Evolutionary conservation across 148 eudicot genomes (phyloP).

Genomic region (Hydrangea macrophylla): DNA sequence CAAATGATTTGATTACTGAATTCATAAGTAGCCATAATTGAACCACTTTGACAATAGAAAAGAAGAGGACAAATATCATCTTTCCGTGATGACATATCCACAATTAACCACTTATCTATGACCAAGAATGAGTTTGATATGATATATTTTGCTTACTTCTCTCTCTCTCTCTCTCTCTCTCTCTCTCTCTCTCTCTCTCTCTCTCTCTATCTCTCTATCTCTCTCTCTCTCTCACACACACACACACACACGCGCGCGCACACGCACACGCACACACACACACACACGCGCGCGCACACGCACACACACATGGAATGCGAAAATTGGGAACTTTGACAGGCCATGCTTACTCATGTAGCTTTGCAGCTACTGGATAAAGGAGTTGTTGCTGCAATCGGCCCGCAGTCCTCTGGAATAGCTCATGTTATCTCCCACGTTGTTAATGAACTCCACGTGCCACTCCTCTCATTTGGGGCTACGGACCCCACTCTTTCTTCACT

Average conservation of each 20-base stretch:
- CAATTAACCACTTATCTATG: neutral
- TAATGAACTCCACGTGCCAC: conserved; percentile 63
- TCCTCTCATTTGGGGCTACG: conserved; percentile 60
- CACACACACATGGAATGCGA: too few relatives aligned
- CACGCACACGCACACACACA: too few relatives aligned
- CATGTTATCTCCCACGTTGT: conserved; percentile 60
- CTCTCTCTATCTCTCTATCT: too few relatives aligned
- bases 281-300: too few relatives aligned
- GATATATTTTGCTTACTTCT: neutral
- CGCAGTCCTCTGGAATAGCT: conserved; percentile 73
- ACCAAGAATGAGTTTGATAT: neutral
- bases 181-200: too few relatives aligned
- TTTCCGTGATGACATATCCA: neutral
- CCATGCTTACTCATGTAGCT: conserved; percentile 40
- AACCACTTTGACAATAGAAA: neutral
- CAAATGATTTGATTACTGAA: neutral
- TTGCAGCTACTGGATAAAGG: conserved; percentile 67
- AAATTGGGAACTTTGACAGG: conserved; percentile 21
- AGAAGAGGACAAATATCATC: neutral
- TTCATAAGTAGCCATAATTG: conserved; percentile 1
- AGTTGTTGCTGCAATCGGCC: conserved; percentile 64
- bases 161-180: neutral
- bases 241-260: too few relatives aligned
- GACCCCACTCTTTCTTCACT: conserved; percentile 73
- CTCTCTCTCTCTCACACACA: too few relatives aligned